These are phyloP conservation scores for Xylaria castorea DNA, from an alignment of 495 filamentous ascomycete genomes.

Conservation along the genomic window DNA sequence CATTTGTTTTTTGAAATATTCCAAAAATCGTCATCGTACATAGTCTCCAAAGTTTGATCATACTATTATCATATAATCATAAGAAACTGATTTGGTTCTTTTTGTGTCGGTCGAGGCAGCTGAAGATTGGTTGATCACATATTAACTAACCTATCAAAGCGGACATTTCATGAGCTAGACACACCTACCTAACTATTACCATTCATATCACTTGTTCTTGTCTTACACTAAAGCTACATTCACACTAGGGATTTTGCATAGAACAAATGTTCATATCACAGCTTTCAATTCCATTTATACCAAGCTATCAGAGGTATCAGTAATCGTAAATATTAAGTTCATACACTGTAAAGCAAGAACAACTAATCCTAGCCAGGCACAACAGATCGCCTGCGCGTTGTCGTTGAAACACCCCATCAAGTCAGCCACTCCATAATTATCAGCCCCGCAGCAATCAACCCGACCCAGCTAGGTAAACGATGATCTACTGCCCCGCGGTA, in stretches of 20 bases:
- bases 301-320: constrained; percentile 17
- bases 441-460: neutral
- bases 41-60: constrained; percentile 5
- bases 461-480: neutral
- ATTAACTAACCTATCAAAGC: neutral
- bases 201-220: neutral
- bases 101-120: neutral
- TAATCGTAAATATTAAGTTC: neutral
- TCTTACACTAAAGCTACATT: too few species aligned
- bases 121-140: neutral
- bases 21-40: neutral
- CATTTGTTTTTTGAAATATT: constrained; percentile 5
- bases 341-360: neutral
- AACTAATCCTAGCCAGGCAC: neutral
- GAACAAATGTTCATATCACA: neutral
- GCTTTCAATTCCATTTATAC: neutral
- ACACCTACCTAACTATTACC: neutral
- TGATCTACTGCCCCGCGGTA: constrained; percentile 22
- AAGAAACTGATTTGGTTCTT: neutral
- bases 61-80: neutral
- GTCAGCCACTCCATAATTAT: neutral
- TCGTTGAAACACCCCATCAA: neutral
- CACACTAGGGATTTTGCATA: neutral
- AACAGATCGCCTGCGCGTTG: neutral
- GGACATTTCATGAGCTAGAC: neutral